Evolutionary conservation across 164 flowering plant genomes (phyloP).

Genomic region (Santalum album): DNA sequence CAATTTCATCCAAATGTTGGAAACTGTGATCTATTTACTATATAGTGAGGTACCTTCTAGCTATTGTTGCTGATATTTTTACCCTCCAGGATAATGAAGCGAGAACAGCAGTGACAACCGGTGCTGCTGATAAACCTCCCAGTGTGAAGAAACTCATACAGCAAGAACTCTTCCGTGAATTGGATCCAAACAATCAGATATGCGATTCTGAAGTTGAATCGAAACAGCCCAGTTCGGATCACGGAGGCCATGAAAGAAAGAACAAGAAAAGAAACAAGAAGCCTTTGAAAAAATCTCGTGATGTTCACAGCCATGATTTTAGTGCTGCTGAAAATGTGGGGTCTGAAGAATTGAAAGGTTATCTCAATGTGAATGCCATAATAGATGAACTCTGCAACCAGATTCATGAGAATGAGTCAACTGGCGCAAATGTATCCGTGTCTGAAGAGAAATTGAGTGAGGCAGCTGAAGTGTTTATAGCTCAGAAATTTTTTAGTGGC

Average conservation of each 20-base stretch:
- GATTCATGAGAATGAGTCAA: slow-evolving; percentile 26
- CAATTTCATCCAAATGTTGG: neutral
- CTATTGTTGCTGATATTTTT: neutral
- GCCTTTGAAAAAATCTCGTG: slow-evolving; percentile 23
- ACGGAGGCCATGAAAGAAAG: slow-evolving; percentile 16
- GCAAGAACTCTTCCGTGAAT: slow-evolving; percentile 57
- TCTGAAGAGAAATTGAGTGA: slow-evolving; percentile 44
- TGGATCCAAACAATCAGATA: slow-evolving; percentile 23
- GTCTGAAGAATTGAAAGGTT: slow-evolving; percentile 10
- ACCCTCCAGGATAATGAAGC: slow-evolving; percentile 37
- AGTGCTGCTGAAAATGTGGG: slow-evolving; percentile 13
- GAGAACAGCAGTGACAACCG: slow-evolving; percentile 15
- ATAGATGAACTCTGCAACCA: slow-evolving; percentile 44
- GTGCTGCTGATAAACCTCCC: slow-evolving; percentile 23
- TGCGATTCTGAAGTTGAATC: slow-evolving; percentile 16
- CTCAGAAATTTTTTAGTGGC: slow-evolving; percentile 36
- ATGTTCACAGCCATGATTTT: slow-evolving; percentile 22
- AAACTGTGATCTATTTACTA: too few relatives aligned
- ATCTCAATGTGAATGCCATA: slow-evolving; percentile 28
- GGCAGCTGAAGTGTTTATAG: slow-evolving; percentile 44
- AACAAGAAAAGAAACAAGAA: slow-evolving; percentile 23
- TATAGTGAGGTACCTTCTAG: neutral
- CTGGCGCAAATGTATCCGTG: slow-evolving; percentile 13
- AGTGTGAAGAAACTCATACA: slow-evolving; percentile 80
- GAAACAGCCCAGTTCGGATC: slow-evolving; percentile 16